A percentile compares a stretch with the other conserved stretches of the same genome.
Conservation (phyloP, 805 yeast species). For the Metschnikowia rubicola region DNA sequence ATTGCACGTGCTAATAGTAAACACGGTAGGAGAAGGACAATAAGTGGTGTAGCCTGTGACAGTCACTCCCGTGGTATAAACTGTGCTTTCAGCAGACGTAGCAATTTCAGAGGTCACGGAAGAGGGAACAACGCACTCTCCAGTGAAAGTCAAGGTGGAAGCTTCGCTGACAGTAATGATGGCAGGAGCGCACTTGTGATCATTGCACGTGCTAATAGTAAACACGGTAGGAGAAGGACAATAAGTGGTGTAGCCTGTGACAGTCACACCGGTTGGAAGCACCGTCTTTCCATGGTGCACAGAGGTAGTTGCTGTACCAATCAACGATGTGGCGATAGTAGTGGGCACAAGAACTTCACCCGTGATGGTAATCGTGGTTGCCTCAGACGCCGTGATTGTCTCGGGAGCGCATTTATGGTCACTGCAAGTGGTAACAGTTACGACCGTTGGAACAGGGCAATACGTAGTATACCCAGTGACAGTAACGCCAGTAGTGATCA, state of each 20-base stretch:
- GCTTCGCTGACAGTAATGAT: constrained; percentile 28
- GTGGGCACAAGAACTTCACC: constrained; percentile 30
- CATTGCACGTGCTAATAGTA: constrained; percentile 32
- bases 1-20: constrained; percentile 33
- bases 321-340: background rate
- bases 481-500: constrained; percentile 24
- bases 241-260: constrained; percentile 2
- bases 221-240: constrained; percentile 25
- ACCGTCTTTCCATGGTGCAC: constrained; percentile 21
- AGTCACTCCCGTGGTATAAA: background rate
- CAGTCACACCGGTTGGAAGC: constrained; percentile 1
- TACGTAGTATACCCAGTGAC: constrained; percentile 36
- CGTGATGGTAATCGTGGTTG: constrained; percentile 33
- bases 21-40: constrained; percentile 22
- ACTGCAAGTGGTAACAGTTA: constrained; percentile 33
- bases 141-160: constrained; percentile 33
- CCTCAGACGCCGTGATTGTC: constrained; percentile 25
- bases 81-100: constrained; percentile 9
- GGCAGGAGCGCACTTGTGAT: constrained; percentile 27
- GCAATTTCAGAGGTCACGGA: constrained; percentile 22
- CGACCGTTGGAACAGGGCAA: constrained; percentile 35
- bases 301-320: constrained; percentile 4
- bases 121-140: constrained; percentile 26
- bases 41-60: background rate
- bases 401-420: constrained; percentile 26